Conservation (phyloP, 2,329 filamentous ascomycete species). For the Bipolaris zeicola region DNA sequence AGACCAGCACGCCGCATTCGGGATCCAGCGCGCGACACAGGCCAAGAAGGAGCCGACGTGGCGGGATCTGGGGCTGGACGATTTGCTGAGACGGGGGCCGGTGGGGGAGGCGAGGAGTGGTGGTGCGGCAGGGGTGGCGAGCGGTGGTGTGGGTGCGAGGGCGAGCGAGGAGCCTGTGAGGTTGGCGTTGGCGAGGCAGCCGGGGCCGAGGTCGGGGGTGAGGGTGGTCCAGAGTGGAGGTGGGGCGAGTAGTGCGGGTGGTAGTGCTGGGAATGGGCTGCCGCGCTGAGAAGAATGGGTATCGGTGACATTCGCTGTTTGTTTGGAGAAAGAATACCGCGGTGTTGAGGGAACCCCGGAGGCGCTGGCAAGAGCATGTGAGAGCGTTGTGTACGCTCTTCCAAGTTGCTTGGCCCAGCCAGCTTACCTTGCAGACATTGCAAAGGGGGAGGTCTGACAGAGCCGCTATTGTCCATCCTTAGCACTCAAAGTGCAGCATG, state of each 20-base stretch:
- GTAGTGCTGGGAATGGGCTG: constrained; percentile 38
- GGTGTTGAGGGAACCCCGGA: no score
- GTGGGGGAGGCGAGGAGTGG: constrained; percentile 19
- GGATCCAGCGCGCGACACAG: constrained; percentile 81
- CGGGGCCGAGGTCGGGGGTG: constrained; percentile 28
- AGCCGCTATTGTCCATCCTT: not conserved
- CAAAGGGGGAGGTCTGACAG: not conserved
- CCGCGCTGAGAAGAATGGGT: constrained; percentile 31
- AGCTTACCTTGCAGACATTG: no score
- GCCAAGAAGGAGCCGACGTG: constrained; percentile 72
- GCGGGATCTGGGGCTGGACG: constrained; percentile 76
- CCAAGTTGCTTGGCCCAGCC: not conserved
- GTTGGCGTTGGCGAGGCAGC: constrained; percentile 40
- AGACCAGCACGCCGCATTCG: constrained; percentile 86
- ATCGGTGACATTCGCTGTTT: not conserved
- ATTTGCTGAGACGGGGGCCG: constrained; percentile 70
- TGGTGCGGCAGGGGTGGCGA: constrained; percentile 14
- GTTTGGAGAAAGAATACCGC: no score
- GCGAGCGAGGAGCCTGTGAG: constrained; percentile 36
- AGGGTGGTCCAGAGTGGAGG: constrained; percentile 12
- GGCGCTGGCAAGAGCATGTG: not conserved
- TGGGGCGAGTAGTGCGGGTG: constrained; percentile 16
- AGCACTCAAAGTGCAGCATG: not conserved
- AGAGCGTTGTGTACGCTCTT: not conserved
- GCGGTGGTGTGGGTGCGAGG: constrained; percentile 5